Percentiles rank a stretch among this genome's conserved stretches.
Evolutionary conservation across 2,329 filamentous ascomycete genomes (phyloP).

Genomic region (Waltergamsia citrina): DNA sequence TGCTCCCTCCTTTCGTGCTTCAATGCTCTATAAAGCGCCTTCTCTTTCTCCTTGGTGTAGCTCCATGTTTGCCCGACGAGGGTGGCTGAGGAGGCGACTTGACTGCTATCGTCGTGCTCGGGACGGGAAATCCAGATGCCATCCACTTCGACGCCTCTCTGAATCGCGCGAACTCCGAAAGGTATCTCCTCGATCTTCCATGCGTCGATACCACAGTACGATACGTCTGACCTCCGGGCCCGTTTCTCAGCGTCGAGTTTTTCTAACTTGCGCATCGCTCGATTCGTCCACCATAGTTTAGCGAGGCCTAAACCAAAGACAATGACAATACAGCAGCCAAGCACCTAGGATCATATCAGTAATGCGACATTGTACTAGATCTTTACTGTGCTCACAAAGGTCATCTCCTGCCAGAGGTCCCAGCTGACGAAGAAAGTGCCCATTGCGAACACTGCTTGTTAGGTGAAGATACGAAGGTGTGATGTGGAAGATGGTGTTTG

Average conservation of each 20-base stretch:
- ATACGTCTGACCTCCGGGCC: conserved; percentile 41
- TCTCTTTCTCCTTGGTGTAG: neutral
- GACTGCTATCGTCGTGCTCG: conserved; percentile 23
- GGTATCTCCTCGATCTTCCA: conserved; percentile 52
- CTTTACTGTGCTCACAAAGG: conserved; percentile 55
- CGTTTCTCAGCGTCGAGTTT: conserved; percentile 58
- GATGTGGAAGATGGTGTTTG: neutral
- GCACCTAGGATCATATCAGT: conserved; percentile 45
- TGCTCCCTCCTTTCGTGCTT: no score
- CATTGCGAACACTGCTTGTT: neutral
- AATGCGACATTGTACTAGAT: conserved; percentile 5
- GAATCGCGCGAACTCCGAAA: conserved; percentile 78
- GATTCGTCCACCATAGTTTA: conserved; percentile 57
- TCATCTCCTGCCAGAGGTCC: conserved; percentile 84
- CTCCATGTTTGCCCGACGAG: conserved; percentile 7
- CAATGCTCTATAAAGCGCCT: no score
- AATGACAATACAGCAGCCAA: conserved; percentile 59
- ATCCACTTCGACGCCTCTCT: conserved; percentile 74
- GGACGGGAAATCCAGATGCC: conserved; percentile 68
- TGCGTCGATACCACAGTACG: conserved; percentile 38
- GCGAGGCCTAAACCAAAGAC: conserved; percentile 60
- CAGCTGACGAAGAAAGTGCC: conserved; percentile 55
- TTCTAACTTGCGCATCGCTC: conserved; percentile 45
- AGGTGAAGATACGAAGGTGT: neutral
- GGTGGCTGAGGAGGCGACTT: conserved; percentile 13